These are phyloP conservation scores for Wickerhamomyces ciferrii DNA, from an alignment of 805 yeast genomes.

Conservation along the genomic window DNA sequence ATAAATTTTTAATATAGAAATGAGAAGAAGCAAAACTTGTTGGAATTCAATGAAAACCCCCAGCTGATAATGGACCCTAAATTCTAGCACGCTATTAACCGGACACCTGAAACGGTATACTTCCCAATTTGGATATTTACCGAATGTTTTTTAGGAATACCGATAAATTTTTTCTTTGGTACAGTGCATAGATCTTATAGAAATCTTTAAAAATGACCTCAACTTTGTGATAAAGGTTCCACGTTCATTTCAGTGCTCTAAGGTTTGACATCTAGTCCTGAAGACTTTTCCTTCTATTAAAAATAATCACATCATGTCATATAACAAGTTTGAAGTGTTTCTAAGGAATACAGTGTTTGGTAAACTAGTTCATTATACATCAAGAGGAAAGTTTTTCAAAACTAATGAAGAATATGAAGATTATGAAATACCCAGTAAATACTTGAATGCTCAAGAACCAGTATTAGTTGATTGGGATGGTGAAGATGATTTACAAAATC, in stretches of 20 bases:
- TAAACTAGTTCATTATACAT: background rate
- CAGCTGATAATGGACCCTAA: no score
- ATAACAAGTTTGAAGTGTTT: background rate
- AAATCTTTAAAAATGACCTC: no score
- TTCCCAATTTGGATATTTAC: background rate
- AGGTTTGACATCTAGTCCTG: no score
- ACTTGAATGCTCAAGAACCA: background rate
- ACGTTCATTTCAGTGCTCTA: no score
- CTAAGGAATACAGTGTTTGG: background rate
- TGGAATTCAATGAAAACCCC: no score
- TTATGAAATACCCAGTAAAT: background rate
- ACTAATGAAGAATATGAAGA: background rate
- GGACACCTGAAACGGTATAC: background rate
- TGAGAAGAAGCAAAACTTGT: no score
- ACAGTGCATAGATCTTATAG: no score
- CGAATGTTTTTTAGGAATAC: background rate
- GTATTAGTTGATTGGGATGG: slow-evolving; percentile 47
- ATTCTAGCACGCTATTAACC: no score
- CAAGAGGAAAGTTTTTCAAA: background rate
- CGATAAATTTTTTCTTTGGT: background rate
- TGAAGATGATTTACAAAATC: slow-evolving; percentile 38
- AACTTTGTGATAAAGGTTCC: no score
- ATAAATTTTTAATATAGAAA: no score
- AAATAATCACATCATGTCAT: background rate
- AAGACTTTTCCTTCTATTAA: no score